Conservation (phyloP, 306 rosid genomes). For the Quercus dentata region DNA sequence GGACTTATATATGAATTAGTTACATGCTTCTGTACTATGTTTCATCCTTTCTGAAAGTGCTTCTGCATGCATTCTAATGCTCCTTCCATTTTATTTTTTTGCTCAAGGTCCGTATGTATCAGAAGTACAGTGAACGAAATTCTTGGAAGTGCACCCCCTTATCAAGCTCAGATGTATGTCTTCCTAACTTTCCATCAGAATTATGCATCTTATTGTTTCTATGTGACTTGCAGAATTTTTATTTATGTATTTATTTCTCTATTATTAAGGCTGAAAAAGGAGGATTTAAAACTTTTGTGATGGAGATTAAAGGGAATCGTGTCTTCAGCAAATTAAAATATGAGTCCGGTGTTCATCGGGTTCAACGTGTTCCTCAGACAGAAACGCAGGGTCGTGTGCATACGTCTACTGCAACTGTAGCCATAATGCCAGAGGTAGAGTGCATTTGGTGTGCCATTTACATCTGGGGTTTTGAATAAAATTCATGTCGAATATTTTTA, state of each 20-base stretch:
- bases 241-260: slow-evolving; percentile 9
- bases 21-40: neutral
- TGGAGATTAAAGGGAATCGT: slow-evolving; percentile 89
- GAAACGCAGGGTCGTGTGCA: slow-evolving; percentile 97
- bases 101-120: slow-evolving; percentile 88
- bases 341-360: slow-evolving; percentile 98
- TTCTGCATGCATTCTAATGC: slow-evolving; percentile 18
- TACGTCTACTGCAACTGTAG: slow-evolving; percentile 98
- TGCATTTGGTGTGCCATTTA: slow-evolving; percentile 9
- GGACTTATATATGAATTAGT: slow-evolving; percentile 18
- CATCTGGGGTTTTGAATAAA: neutral
- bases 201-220: slow-evolving; percentile 3
- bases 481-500: neutral
- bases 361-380: slow-evolving; percentile 97
- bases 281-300: slow-evolving; percentile 92
- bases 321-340: slow-evolving; percentile 93
- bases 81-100: slow-evolving; percentile 23
- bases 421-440: slow-evolving; percentile 98
- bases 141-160: slow-evolving; percentile 67
- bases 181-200: slow-evolving; percentile 4
- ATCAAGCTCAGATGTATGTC: slow-evolving; percentile 71
- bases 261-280: slow-evolving; percentile 85
- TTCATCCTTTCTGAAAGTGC: slow-evolving; percentile 13
- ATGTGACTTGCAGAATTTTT: neutral
- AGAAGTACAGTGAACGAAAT: slow-evolving; percentile 76